Percentiles rank a stretch among this genome's conserved stretches.
Evolutionary conservation across 495 filamentous ascomycete species (phyloP).

Genomic region (Xylaria cubensis): DNA sequence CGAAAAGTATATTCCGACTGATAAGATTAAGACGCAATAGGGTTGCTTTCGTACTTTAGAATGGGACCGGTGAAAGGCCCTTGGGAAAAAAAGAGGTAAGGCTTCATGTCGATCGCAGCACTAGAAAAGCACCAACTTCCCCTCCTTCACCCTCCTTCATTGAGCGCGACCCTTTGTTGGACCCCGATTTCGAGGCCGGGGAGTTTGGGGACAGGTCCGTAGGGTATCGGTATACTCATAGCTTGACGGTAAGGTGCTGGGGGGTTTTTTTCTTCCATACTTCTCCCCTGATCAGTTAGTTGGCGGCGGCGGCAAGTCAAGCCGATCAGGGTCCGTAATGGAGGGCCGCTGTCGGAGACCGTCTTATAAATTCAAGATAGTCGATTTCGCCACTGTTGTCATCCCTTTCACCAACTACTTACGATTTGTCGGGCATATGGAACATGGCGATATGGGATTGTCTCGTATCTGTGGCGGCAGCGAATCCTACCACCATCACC

Average conservation of each 20-base stretch:
- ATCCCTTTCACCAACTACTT: neutral
- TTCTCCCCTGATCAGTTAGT: neutral
- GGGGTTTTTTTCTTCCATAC: neutral
- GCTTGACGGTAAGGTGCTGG: neutral
- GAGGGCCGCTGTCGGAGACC: slow-evolving; percentile 31
- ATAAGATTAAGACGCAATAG: slow-evolving; percentile 17
- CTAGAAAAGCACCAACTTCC: slow-evolving; percentile 13
- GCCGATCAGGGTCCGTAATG: slow-evolving; percentile 14
- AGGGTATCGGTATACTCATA: neutral
- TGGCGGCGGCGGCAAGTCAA: slow-evolving; percentile 8
- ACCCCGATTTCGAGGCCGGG: neutral
- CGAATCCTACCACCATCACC: neutral
- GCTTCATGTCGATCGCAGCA: slow-evolving; percentile 17
- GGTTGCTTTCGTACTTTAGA: slow-evolving; percentile 19
- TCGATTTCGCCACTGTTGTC: slow-evolving; percentile 17
- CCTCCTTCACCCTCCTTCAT: slow-evolving; percentile 20
- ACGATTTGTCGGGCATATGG: slow-evolving; percentile 7
- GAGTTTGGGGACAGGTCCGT: neutral
- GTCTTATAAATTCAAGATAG: slow-evolving; percentile 12
- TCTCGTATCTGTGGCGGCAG: slow-evolving; percentile 10
- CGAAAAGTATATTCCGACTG: neutral
- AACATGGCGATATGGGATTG: neutral
- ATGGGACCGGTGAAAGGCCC: slow-evolving; percentile 20
- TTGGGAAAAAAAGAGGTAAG: neutral
- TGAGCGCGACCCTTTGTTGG: neutral